These are phyloP conservation scores for Fusarium hainanense DNA, from an alignment of 2,329 filamentous ascomycete genomes.

Conservation along the genomic window DNA sequence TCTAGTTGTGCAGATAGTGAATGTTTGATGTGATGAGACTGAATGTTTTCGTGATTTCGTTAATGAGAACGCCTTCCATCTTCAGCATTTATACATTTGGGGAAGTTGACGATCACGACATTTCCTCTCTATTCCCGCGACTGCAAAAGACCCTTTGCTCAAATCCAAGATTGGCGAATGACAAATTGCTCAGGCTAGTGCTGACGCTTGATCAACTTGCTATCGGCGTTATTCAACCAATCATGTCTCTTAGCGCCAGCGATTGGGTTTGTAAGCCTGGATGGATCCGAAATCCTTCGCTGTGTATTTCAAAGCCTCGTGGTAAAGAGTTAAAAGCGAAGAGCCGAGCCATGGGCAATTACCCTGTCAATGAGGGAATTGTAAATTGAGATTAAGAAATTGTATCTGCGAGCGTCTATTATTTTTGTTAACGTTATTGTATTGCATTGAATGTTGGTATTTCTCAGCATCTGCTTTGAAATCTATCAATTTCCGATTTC, in stretches of 20 bases:
- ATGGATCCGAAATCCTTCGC: not conserved
- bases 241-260: not conserved
- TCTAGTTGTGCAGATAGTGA: fast-evolving
- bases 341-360: not conserved
- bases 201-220: not conserved
- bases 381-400: too few species aligned
- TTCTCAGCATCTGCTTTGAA: too few species aligned
- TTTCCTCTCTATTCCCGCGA: not conserved
- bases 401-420: too few species aligned
- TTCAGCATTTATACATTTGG: not conserved
- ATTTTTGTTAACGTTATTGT: too few species aligned
- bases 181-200: not conserved
- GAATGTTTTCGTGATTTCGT: not conserved
- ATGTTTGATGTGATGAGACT: too few species aligned
- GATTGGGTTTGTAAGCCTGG: not conserved
- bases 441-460: fast-evolving
- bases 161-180: not conserved
- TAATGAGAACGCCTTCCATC: fast-evolving
- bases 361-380: too few species aligned
- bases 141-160: not conserved
- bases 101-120: not conserved
- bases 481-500: fast-evolving
- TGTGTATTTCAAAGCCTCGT: not conserved
- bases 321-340: not conserved
- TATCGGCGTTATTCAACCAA: not conserved